Evolutionary conservation across 1,284 basidiomycete genomes (phyloP), one percentile per base, ranked within the genome.

Genomic region (Mycena sp.): DNA sequence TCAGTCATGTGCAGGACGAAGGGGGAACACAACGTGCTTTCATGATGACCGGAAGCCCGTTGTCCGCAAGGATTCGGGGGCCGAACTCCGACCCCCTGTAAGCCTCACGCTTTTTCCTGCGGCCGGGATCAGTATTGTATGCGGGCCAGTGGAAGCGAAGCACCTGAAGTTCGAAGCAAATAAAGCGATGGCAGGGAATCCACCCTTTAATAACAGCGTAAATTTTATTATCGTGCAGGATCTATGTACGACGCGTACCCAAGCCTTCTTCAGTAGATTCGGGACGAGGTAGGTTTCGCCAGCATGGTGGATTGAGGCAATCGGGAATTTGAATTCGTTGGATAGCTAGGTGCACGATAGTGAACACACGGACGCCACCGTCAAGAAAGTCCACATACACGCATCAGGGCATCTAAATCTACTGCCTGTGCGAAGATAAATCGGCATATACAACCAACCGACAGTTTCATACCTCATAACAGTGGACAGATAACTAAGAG

Each of bases 61-160:
- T 84, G 41, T 95, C 89, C 0, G 89, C 81, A 19, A 97, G 80
- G 51, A 98, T 89, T 43, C 88, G 86, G 14, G 93, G 85, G 0
- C 94, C 93, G 74, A 92, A 97, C 70, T 95, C 92, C 3, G 92
- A 91, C 3, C 90, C 93, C 23, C 94, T 83, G 76, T 92, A 96
- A 0, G 93, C 86, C 72, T 96, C 94, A 11, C 91, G 87, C 76
- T 96, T 96, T 40, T 52, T 45, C 46, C 46, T 48, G 19, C 10
- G 29, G 10, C n/a, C 43, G 23, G 6, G 10, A 6, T 30, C 16
- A 21, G 7, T 4, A 11, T 30, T 9, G 25, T 17, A 56, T 6
- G 6, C 4, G 7, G n/a, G 29, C 46, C 4, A 32, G 29, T 28
- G 9, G 25, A 28, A 3, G 7, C 3, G 28, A 45, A 5, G 29